These are phyloP conservation scores for Sclerotinia minor DNA, from an alignment of 2,329 filamentous ascomycete genomes.

Conservation along the genomic window DNA sequence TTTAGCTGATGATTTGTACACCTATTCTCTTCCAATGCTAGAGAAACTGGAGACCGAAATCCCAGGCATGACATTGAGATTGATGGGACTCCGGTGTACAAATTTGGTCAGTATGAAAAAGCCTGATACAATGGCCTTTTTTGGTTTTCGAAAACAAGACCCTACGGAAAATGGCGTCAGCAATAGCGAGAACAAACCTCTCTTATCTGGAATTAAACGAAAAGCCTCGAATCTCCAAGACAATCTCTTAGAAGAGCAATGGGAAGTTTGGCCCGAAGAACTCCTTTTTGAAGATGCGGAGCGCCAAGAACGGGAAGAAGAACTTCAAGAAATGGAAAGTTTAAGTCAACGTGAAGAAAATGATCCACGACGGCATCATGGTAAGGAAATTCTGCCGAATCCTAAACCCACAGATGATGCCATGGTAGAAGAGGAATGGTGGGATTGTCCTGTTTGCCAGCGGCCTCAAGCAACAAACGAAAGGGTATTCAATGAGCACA, in stretches of 20 bases:
- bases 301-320: constrained; percentile 58
- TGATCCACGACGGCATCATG: constrained; percentile 45
- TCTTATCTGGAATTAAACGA: constrained; percentile 40
- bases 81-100: constrained; percentile 89
- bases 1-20: constrained; percentile 79
- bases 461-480: constrained; percentile 75
- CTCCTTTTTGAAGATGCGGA: constrained; percentile 61
- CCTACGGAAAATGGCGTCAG: constrained; percentile 27
- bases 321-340: constrained; percentile 60
- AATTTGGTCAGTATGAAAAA: constrained; percentile 85
- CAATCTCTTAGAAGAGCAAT: constrained; percentile 50
- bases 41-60: constrained; percentile 81
- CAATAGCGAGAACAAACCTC: constrained; percentile 29
- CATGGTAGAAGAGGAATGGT: constrained; percentile 52
- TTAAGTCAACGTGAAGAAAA: constrained; percentile 53
- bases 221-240: constrained; percentile 43
- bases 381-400: constrained; percentile 54
- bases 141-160: constrained; percentile 57
- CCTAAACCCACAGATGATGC: constrained; percentile 39
- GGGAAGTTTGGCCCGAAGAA: constrained; percentile 69
- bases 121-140: constrained; percentile 73
- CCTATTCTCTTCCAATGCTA: constrained; percentile 77
- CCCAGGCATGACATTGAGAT: constrained; percentile 72
- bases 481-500: constrained; percentile 80
- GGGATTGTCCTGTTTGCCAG: constrained; percentile 88